Percentiles rank a stretch among this genome's conserved stretches.
These are phyloP conservation scores for Camelina sativa DNA, from an alignment of 345 rosid species.

Conservation along the genomic window DNA sequence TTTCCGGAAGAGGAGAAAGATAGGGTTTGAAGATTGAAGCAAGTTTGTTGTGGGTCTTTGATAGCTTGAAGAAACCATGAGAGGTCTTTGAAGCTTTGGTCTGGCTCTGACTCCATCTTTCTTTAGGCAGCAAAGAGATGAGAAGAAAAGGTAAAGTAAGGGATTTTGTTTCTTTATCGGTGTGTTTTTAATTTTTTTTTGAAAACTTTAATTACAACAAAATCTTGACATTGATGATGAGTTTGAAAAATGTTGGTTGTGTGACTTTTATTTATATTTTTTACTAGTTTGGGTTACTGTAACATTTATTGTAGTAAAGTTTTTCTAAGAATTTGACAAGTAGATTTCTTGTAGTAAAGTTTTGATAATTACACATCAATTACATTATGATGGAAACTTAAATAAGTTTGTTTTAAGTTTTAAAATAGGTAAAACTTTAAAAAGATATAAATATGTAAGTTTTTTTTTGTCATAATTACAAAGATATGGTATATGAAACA, in stretches of 20 bases:
- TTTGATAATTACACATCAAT: not conserved
- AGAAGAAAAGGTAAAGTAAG: conserved; percentile 29
- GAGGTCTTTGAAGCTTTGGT: conserved; percentile 61
- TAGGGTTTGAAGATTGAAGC: conserved; percentile 60
- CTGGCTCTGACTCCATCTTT: conserved; percentile 67
- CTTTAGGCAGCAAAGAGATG: not conserved
- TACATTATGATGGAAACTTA: not conserved
- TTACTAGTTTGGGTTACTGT: not conserved
- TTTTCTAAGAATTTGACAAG: too few relatives aligned
- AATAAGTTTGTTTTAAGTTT: not conserved
- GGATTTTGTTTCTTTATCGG: conserved; percentile 3
- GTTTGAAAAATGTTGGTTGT: conserved; percentile 20
- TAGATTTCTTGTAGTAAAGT: too few relatives aligned
- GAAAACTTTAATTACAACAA: not conserved
- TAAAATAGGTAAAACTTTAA: not conserved
- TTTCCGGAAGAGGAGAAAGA: conserved; percentile 64
- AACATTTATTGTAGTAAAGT: too few relatives aligned
- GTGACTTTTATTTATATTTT: not conserved
- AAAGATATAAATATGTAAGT: not conserved
- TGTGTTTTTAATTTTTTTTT: not conserved
- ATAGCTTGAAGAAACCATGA: conserved; percentile 67
- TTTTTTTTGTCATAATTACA: not conserved
- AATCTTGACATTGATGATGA: conserved; percentile 21
- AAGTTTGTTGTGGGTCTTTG: conserved; percentile 47
- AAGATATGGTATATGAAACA: not conserved